Evolutionary conservation across 2,329 filamentous ascomycete genomes (phyloP).

Genomic region (Shiraia bambusicola): DNA sequence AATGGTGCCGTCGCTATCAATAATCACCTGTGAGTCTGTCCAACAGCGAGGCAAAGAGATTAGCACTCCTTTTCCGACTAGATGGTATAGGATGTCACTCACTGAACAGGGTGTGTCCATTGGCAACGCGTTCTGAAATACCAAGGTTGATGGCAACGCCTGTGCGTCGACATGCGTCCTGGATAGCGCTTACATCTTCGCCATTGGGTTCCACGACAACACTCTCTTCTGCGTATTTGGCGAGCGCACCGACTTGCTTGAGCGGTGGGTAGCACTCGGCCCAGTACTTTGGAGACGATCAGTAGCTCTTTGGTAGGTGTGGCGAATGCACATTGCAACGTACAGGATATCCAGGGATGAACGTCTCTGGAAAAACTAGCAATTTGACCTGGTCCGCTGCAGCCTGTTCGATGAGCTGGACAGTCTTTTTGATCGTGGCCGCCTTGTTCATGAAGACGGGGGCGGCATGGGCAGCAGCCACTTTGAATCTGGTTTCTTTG

Average conservation of each 20-base stretch:
- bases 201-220: slow-evolving; percentile 38
- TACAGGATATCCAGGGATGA: slow-evolving; percentile 42
- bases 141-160: slow-evolving; percentile 39
- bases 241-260: slow-evolving; percentile 35
- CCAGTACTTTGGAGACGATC: slow-evolving; percentile 32
- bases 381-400: slow-evolving; percentile 32
- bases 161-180: slow-evolving; percentile 35
- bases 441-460: slow-evolving; percentile 44
- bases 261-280: slow-evolving; percentile 42
- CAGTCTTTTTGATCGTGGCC: slow-evolving; percentile 37
- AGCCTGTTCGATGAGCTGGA: slow-evolving; percentile 39
- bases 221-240: slow-evolving; percentile 39
- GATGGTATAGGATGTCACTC: too few relatives aligned
- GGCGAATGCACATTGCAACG: slow-evolving; percentile 8
- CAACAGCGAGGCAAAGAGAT: too few relatives aligned
- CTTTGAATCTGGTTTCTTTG: slow-evolving; percentile 35
- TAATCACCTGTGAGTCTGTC: slow-evolving; percentile 34
- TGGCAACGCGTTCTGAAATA: slow-evolving; percentile 38
- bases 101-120: slow-evolving; percentile 39
- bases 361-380: slow-evolving; percentile 42
- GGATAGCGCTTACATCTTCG: slow-evolving; percentile 34
- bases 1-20: slow-evolving; percentile 37
- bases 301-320: slow-evolving; percentile 4
- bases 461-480: slow-evolving; percentile 41
- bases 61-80: too few relatives aligned